phyloP scores from a whole-genome alignment of 768 basidiomycete species.

The Serendipita sp. region DNA sequence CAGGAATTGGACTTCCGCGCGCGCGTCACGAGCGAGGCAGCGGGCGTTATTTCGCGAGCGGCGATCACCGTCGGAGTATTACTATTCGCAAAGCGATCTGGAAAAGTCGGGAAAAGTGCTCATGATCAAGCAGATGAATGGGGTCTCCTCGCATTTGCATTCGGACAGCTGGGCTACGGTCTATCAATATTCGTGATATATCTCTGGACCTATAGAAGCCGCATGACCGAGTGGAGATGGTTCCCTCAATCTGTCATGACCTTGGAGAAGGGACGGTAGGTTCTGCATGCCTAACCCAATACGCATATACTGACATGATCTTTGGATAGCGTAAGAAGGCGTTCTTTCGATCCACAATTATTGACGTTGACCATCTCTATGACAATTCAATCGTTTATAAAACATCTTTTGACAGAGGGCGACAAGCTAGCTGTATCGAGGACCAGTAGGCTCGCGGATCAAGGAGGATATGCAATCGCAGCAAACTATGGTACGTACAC shows the following conservation, averaged over 20 bases:
- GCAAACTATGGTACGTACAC: constrained; percentile 71
- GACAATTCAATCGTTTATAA: constrained; percentile 77
- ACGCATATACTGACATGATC: background rate
- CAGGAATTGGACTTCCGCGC: constrained; percentile 46
- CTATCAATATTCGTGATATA: constrained; percentile 41
- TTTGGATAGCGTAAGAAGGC: background rate
- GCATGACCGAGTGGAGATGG: constrained; percentile 3
- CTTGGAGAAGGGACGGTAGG: background rate
- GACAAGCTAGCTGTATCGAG: constrained; percentile 81
- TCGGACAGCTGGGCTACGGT: constrained; percentile 70
- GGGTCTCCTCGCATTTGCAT: constrained; percentile 68
- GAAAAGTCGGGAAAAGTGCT: constrained; percentile 4
- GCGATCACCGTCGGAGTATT: constrained; percentile 53
- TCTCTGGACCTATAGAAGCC: constrained; percentile 18
- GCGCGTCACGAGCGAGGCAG: constrained; percentile 74
- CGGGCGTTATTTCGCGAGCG: constrained; percentile 61
- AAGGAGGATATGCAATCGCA: constrained; percentile 90
- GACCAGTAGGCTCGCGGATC: constrained; percentile 69
- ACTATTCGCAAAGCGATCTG: constrained; percentile 22
- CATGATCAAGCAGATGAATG: constrained; percentile 22
- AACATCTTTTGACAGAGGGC: constrained; percentile 90
- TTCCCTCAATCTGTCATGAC: background rate
- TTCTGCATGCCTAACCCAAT: background rate
- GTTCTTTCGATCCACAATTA: constrained; percentile 30
- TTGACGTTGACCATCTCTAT: constrained; percentile 61